A percentile compares a stretch with the other conserved stretches of the same genome.
Evolutionary conservation across 2,329 filamentous ascomycete species (phyloP).

Genomic region (Paracoccidioides brasiliensis): DNA sequence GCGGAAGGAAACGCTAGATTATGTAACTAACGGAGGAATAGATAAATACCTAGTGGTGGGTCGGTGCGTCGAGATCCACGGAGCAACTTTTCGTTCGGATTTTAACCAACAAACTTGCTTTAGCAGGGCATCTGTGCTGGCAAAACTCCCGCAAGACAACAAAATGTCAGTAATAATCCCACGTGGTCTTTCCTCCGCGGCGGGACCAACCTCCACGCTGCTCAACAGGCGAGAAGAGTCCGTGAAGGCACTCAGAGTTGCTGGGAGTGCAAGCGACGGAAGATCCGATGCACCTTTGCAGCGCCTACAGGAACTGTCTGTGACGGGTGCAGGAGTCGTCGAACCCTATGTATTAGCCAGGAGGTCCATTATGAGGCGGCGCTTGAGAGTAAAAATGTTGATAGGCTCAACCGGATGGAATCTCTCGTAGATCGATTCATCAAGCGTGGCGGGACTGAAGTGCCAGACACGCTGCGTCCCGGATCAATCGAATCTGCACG

Average conservation of each 20-base stretch:
- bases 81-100: neutral
- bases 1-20: too few species aligned
- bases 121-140: neutral
- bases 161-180: neutral
- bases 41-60: too few species aligned
- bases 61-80: too few species aligned
- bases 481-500: neutral
- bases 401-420: constrained; percentile 36
- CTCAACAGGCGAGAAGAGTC: constrained; percentile 16
- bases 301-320: constrained; percentile 13
- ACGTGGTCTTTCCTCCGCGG: neutral
- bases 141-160: neutral
- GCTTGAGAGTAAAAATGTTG: constrained; percentile 16
- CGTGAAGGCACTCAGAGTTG: constrained; percentile 26
- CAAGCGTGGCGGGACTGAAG: constrained; percentile 19
- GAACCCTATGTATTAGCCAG: constrained; percentile 33
- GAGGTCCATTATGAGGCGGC: constrained; percentile 31
- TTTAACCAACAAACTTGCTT: neutral
- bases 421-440: constrained; percentile 36
- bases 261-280: constrained; percentile 22
- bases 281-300: constrained; percentile 22
- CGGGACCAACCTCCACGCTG: neutral
- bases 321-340: constrained; percentile 18
- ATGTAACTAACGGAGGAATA: too few species aligned
- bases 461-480: neutral